phyloP scores from a whole-genome alignment of 306 rosid species.

The Sicyos edulis region DNA sequence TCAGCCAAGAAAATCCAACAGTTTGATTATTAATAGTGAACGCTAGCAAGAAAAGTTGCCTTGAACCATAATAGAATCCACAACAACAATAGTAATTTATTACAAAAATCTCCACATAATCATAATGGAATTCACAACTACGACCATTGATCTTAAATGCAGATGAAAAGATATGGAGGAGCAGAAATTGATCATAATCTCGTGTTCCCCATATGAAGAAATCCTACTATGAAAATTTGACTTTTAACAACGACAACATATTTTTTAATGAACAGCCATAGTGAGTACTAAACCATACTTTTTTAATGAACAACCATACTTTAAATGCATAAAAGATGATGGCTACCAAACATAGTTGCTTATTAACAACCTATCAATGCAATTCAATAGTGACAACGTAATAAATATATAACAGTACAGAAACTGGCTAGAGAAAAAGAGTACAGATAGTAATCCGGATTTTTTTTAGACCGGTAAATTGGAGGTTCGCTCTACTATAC shows the following conservation, averaged over 20 bases:
- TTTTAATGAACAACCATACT: not conserved
- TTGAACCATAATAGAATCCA: not conserved
- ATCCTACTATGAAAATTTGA: not conserved
- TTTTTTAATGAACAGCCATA: no score
- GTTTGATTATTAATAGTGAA: not conserved
- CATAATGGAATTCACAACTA: conserved; percentile 3
- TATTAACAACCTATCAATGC: conserved; percentile 6
- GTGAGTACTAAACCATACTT: no score
- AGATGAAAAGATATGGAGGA: not conserved
- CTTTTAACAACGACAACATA: not conserved
- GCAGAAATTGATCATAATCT: not conserved
- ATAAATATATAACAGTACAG: not conserved
- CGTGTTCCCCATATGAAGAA: not conserved
- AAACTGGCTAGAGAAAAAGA: not conserved
- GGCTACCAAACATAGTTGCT: not conserved
- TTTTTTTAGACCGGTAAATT: no score
- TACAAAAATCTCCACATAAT: not conserved
- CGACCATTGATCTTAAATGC: not conserved
- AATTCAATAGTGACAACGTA: not conserved
- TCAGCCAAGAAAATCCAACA: conserved; percentile 1
- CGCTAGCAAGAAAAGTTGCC: not conserved
- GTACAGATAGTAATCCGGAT: not conserved
- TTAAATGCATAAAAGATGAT: not conserved
- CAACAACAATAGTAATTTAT: not conserved
- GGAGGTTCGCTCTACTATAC: no score